Evolutionary conservation across 768 basidiomycete genomes (phyloP), one percentile per base, ranked within the genome.

Genomic region (Leccinum rimulosum): DNA sequence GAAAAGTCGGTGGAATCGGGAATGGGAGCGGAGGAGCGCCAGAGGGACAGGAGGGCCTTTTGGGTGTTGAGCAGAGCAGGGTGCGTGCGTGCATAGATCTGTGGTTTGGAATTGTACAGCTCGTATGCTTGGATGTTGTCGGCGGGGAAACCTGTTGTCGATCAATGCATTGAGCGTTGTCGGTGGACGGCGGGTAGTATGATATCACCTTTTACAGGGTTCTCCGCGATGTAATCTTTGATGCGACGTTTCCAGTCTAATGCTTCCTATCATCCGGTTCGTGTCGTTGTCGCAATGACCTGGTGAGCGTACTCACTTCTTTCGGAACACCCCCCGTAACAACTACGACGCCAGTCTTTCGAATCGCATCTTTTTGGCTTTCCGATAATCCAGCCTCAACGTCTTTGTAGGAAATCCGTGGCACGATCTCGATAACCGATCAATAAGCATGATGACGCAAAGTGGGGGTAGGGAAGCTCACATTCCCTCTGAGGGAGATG

Each of bases 121-220:
- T 91, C 89, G 67, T 80, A 91, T 7, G 83, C 87, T 70, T 91
- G 87, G 52, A 87, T 83, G 61, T 89, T 79, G 38, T 84, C 78
- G 3, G 77, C 73, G 0, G 90, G 90, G 62, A 84, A 88, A 6
- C 89, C 88, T 88, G 66, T 1, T 88, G 65, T 1, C 33, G 12
- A 25, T 40, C 8, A 36, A 19, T 14, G 15, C 1, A 17, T 40
- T 52, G 30, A 57, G 22, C 17, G 7, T 9, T 11, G 25, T 12
- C 7, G 17, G 36, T 10, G 25, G 43, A 27, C 17, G 6, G 53
- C 56, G 6, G 25, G 12, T 4, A n/a, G 7, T 15, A n/a, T n/a
- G 14, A 5, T 25, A 22, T 19, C 17, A 81, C 84, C 85, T 76
- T 79, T 81, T 22, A 85, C 78, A 1, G 72, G 73, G 63, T 87